These are phyloP conservation scores for Limonium bicolor DNA, from an alignment of 148 eudicot species.

Conservation along the genomic window DNA sequence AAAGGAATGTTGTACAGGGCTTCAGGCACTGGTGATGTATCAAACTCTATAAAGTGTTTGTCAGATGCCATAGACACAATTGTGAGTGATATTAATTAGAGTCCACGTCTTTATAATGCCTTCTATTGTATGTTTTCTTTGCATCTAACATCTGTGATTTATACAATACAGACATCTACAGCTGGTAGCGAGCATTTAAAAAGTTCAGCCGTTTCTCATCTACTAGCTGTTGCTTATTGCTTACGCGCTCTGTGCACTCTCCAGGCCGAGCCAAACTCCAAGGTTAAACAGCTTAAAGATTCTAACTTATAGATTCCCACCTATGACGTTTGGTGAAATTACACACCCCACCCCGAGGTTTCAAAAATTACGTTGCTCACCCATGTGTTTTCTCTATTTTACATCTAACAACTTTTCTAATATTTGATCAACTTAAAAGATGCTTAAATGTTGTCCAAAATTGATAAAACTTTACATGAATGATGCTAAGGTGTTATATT, in stretches of 20 bases:
- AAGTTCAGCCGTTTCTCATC: constrained; percentile 18
- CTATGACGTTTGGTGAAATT: no score
- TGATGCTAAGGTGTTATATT: no score
- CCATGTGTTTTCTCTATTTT: no score
- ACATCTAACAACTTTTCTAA: no score
- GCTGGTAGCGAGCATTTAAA: constrained; percentile 10
- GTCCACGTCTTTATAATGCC: no score
- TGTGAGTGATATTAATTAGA: constrained; percentile 44
- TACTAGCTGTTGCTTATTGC: constrained; percentile 48
- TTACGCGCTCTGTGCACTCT: constrained; percentile 62
- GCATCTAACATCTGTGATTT: constrained; percentile 14
- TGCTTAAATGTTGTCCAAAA: no score
- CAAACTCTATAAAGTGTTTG: constrained; percentile 39
- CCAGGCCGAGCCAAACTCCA: constrained; percentile 49
- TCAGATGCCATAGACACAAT: constrained; percentile 56
- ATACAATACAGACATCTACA: constrained; percentile 24
- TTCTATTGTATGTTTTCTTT: no score
- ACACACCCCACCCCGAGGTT: no score
- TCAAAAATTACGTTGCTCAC: no score
- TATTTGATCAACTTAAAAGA: no score
- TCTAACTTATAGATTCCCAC: no score
- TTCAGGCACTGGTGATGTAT: constrained; percentile 27
- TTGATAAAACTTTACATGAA: no score
- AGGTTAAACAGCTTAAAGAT: constrained; percentile 32
- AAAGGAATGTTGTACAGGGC: constrained; percentile 52